Percentiles rank a stretch among this genome's conserved stretches.
phyloP scores from a whole-genome alignment of 768 basidiomycete genomes.

The Galerina sulciceps region DNA sequence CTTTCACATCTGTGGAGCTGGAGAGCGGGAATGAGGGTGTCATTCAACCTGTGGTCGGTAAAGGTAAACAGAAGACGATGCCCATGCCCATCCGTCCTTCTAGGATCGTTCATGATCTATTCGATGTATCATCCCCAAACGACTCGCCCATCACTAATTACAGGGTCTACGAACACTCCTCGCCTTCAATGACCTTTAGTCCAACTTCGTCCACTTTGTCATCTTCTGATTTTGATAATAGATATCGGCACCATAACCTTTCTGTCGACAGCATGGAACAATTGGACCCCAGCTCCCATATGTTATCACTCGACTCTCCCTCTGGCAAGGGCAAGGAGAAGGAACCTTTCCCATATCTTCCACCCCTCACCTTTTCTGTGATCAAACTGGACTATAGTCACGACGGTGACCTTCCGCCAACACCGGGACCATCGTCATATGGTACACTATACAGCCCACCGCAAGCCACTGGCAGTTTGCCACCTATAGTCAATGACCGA shows the following conservation, averaged over 20 bases:
- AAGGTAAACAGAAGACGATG: constrained; percentile 60
- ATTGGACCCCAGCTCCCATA: constrained; percentile 19
- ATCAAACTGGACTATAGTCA: constrained; percentile 51
- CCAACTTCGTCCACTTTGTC: constrained; percentile 27
- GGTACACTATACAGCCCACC: constrained; percentile 26
- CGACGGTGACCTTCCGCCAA: constrained; percentile 34
- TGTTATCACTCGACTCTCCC: constrained; percentile 14
- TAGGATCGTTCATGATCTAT: constrained; percentile 42
- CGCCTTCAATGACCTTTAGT: constrained; percentile 32
- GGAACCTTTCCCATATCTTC: constrained; percentile 64
- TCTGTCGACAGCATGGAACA: constrained; percentile 27
- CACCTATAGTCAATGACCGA: constrained; percentile 20
- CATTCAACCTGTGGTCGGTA: constrained; percentile 31
- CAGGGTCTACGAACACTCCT: constrained; percentile 20
- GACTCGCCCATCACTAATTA: constrained; percentile 21
- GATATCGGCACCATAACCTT: constrained; percentile 16
- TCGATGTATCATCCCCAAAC: constrained; percentile 34
- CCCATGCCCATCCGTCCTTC: constrained; percentile 53
- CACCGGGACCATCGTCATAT: constrained; percentile 45
- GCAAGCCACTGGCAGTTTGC: constrained; percentile 14
- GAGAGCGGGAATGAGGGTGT: constrained; percentile 11
- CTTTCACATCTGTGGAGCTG: constrained; percentile 33
- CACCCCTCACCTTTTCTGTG: constrained; percentile 66
- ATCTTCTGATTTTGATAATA: constrained; percentile 24
- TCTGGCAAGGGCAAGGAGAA: constrained; percentile 63